Conservation (phyloP, 345 rosid species). For the Odontarrhena argentea region DNA sequence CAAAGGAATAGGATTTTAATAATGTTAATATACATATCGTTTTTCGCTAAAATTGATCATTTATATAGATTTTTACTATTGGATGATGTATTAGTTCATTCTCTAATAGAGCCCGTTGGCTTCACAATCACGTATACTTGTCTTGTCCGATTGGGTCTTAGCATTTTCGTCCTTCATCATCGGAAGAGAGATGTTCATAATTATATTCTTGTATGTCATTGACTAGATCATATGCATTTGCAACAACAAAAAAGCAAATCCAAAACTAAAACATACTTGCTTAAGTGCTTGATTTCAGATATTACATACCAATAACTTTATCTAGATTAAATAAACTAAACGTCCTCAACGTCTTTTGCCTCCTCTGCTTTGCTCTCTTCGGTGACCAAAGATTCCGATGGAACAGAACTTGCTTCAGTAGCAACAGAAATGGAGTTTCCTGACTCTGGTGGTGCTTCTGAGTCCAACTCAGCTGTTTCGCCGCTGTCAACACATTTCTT, state of each 20-base stretch:
- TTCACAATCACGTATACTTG: conserved; percentile 9
- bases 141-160: conserved; percentile 5
- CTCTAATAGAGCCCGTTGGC: neutral
- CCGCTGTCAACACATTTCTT: conserved; percentile 1
- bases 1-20: too few relatives aligned
- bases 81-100: too few relatives aligned
- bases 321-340: neutral
- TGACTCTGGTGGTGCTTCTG: conserved; percentile 13
- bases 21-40: too few relatives aligned
- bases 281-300: neutral
- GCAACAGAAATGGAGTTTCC: neutral
- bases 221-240: too few relatives aligned
- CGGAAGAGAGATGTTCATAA: too few relatives aligned
- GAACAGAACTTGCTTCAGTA: conserved; percentile 17
- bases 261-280: neutral
- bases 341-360: neutral
- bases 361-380: neutral
- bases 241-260: neutral
- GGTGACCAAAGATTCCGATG: neutral
- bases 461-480: conserved; percentile 10
- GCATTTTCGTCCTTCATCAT: neutral
- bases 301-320: neutral
- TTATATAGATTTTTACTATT: too few relatives aligned
- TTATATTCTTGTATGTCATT: too few relatives aligned
- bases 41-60: too few relatives aligned